Base-by-base conservation (phyloP, 768 basidiomycete species). In the Leucosporidium scottii region DNA sequence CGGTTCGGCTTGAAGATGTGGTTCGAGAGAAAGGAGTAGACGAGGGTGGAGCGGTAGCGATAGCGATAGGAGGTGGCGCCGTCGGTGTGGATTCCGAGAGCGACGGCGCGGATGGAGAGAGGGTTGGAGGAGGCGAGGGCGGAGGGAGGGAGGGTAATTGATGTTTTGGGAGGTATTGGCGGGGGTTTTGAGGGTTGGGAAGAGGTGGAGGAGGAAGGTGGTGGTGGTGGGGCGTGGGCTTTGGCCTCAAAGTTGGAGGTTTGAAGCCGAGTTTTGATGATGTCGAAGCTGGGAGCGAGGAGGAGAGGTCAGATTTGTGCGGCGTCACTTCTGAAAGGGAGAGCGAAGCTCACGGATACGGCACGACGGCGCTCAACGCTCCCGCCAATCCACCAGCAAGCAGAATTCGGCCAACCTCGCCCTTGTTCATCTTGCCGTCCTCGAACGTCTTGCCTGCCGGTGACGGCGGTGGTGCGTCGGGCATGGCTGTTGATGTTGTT, bases 251-350 rank as follows among this genome's bases (percentile, higher is more conserved):
- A 66, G 60, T 66, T 65, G 50, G 71, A 65, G 15, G 71, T 73
- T 48, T 73, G 72, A 0, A 73, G 61, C 2, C 72, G 66, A 6
- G 72, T 73, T 31, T 73, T 73, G 72, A 73, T 64, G 20, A 73
- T 70, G 65, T 73, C 72, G 44, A 73, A 65, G 5, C 69, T 71
- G 54, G 21, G 50, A 27, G 23, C 23, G 21, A 51, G 10, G 50
- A 9, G n/a, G 50, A 4, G 20, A 50, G 23, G 50, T 51, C 50
- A 51, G 50, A 9, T 44, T 9, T 44, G 10, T 44, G 6, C 15
- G 10, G 13, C 8, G 39, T 17, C 10, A n/a, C n/a, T n/a, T n/a
- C n/a, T n/a, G 10, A 17, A 2, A 34, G 56, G 30, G 7, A 10
- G 39, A 44, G 15, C 36, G 27, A 12, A 15, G 18, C 62, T 49